phyloP scores from a whole-genome alignment of 192 early-diverging fungal species.

The Coemansia biformis region DNA sequence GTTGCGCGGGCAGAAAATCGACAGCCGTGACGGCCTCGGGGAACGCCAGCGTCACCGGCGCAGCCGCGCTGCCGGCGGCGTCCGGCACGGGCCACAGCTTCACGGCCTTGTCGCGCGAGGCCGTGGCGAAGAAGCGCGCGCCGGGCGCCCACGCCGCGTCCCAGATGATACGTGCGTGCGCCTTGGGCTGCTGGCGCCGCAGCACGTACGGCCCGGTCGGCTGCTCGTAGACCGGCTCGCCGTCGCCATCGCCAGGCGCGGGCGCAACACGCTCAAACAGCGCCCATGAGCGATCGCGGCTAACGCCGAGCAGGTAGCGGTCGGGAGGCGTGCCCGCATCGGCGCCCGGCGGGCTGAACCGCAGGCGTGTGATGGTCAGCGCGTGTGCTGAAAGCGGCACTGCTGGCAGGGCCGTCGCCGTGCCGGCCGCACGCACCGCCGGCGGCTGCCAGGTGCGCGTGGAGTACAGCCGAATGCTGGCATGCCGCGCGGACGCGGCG shows the following conservation, averaged over 20 bases:
- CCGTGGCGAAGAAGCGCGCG: conserved; percentile 79
- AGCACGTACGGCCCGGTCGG: conserved; percentile 57
- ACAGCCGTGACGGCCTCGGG: conserved; percentile 79
- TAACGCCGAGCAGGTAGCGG: conserved; percentile 67
- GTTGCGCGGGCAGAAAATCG: conserved; percentile 61
- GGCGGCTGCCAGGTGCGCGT: conserved; percentile 26
- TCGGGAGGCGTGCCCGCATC: too few species aligned
- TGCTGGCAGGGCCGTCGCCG: neutral
- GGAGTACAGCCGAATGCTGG: conserved; percentile 37
- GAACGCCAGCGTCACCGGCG: conserved; percentile 62
- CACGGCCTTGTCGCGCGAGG: conserved; percentile 86
- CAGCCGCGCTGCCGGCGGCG: conserved; percentile 10
- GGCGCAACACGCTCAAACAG: conserved; percentile 57
- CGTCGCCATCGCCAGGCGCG: too few species aligned
- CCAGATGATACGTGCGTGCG: conserved; percentile 94
- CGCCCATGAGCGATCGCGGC: conserved; percentile 85
- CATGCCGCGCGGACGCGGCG: conserved; percentile 26
- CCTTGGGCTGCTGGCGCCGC: conserved; percentile 55
- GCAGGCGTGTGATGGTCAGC: conserved; percentile 76
- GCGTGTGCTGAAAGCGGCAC: conserved; percentile 69
- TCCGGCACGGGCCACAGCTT: conserved; percentile 62
- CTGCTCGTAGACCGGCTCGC: too few species aligned
- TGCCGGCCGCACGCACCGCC: neutral
- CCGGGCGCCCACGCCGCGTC: conserved; percentile 77
- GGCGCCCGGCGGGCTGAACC: conserved; percentile 65